Conservation (phyloP, 192 early-diverging fungal genomes). For the Entomortierella beljakovae region DNA sequence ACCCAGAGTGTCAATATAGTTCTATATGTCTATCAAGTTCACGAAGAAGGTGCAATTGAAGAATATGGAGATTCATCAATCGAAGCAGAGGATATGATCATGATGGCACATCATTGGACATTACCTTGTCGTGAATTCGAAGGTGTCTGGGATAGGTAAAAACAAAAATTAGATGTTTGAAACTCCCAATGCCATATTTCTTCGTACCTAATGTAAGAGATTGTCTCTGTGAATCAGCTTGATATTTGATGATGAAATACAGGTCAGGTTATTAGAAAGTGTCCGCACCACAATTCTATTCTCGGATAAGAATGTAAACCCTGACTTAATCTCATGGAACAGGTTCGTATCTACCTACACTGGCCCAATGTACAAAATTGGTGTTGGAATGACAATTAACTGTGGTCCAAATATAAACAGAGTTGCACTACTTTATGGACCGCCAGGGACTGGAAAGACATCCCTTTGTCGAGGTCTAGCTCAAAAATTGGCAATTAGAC, state of each 20-base stretch:
- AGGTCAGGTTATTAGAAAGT: slow-evolving; percentile 67
- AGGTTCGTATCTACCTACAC: slow-evolving; percentile 32
- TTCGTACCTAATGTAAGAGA: background rate
- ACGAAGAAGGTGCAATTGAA: slow-evolving; percentile 59
- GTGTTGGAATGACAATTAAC: too few species aligned
- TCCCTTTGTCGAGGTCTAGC: slow-evolving; percentile 74
- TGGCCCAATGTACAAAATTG: too few species aligned
- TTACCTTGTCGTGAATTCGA: slow-evolving; percentile 60
- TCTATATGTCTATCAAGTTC: slow-evolving; percentile 59
- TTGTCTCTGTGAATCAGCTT: slow-evolving; percentile 37
- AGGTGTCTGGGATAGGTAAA: slow-evolving; percentile 66
- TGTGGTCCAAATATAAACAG: slow-evolving; percentile 14
- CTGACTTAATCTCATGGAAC: slow-evolving; percentile 69
- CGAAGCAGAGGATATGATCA: slow-evolving; percentile 55
- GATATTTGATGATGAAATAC: slow-evolving; percentile 69
- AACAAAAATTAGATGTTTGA: too few species aligned
- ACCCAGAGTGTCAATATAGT: slow-evolving; percentile 18
- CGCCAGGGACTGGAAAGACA: slow-evolving; percentile 78
- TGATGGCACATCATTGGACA: slow-evolving; percentile 61
- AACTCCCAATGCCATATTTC: too few species aligned
- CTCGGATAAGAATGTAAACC: slow-evolving; percentile 65
- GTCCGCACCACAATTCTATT: slow-evolving; percentile 72
- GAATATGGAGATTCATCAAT: slow-evolving; percentile 42
- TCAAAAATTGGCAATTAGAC: slow-evolving; percentile 70
- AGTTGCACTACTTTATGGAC: slow-evolving; percentile 74